Percentiles rank a stretch among this genome's conserved stretches.
Evolutionary conservation across 2,329 filamentous ascomycete genomes (phyloP).

Genomic region (Pseudogymnoascus sp.): DNA sequence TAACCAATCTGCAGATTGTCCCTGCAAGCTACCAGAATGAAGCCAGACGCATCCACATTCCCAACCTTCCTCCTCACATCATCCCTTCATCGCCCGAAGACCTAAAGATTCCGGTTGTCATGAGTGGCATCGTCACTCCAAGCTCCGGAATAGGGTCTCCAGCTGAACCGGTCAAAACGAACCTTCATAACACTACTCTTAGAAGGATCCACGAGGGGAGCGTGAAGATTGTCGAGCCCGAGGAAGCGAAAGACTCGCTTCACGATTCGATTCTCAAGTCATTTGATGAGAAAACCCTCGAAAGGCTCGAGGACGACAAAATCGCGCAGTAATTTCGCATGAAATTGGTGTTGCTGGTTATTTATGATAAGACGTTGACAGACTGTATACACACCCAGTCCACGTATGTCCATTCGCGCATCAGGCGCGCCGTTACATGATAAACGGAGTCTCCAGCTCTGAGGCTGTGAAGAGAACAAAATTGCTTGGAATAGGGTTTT

Average conservation of each 20-base stretch:
- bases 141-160: slow-evolving; percentile 21
- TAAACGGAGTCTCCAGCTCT: neutral
- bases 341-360: neutral
- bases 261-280: neutral
- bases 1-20: slow-evolving; percentile 54
- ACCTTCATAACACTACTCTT: neutral
- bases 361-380: neutral
- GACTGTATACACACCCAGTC: neutral
- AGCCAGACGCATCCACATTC: slow-evolving; percentile 82
- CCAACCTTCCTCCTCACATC: slow-evolving; percentile 52
- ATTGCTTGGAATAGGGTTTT: neutral
- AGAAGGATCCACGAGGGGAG: neutral
- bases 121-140: slow-evolving; percentile 36
- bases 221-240: neutral
- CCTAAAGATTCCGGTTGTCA: slow-evolving; percentile 67
- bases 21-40: slow-evolving; percentile 96
- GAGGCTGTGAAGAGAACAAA: neutral
- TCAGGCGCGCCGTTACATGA: neutral
- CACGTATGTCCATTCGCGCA: neutral
- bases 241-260: neutral
- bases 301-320: neutral
- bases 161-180: slow-evolving; percentile 12
- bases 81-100: slow-evolving; percentile 74
- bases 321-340: neutral
- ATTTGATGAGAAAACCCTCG: neutral